These are phyloP conservation scores for Hemileia vastatrix DNA, from an alignment of 1,284 basidiomycete genomes.

Conservation along the genomic window DNA sequence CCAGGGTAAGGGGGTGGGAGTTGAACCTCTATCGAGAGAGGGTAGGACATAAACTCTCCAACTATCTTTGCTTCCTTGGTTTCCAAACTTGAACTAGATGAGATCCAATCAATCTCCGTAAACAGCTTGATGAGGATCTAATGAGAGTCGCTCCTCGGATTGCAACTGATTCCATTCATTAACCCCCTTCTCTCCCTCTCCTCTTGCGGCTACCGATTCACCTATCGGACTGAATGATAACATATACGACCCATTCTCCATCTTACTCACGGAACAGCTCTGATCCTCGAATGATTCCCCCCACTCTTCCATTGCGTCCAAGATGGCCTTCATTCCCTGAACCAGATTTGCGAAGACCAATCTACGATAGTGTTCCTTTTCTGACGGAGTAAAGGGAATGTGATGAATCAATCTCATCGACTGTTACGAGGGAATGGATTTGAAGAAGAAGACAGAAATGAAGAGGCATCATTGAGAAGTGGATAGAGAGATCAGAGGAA, in stretches of 20 bases:
- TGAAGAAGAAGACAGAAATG: conserved; percentile 13
- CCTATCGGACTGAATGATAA: too few relatives aligned
- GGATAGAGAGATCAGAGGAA: not conserved
- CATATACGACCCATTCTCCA: not conserved
- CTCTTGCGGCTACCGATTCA: too few relatives aligned
- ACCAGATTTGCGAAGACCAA: conserved; percentile 85
- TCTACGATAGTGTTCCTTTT: conserved; percentile 64
- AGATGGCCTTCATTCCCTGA: conserved; percentile 66
- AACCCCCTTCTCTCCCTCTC: too few relatives aligned
- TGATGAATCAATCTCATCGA: conserved; percentile 83
- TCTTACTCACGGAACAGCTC: conserved; percentile 29
- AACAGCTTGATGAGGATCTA: too few relatives aligned
- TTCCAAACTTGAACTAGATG: too few relatives aligned
- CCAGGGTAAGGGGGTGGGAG: too few relatives aligned
- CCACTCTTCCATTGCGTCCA: conserved; percentile 83
- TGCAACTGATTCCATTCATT: too few relatives aligned
- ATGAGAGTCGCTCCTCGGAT: too few relatives aligned
- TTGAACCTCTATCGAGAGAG: too few relatives aligned
- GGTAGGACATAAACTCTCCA: too few relatives aligned
- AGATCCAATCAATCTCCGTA: too few relatives aligned
- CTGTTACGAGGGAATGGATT: conserved; percentile 44
- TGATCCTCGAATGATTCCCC: conserved; percentile 58
- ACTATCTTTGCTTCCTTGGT: too few relatives aligned
- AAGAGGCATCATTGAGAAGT: not conserved
- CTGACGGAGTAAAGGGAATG: conserved; percentile 62